phyloP scores from a whole-genome alignment of 2,329 filamentous ascomycete genomes.

The Trichothecium sympodiale region DNA sequence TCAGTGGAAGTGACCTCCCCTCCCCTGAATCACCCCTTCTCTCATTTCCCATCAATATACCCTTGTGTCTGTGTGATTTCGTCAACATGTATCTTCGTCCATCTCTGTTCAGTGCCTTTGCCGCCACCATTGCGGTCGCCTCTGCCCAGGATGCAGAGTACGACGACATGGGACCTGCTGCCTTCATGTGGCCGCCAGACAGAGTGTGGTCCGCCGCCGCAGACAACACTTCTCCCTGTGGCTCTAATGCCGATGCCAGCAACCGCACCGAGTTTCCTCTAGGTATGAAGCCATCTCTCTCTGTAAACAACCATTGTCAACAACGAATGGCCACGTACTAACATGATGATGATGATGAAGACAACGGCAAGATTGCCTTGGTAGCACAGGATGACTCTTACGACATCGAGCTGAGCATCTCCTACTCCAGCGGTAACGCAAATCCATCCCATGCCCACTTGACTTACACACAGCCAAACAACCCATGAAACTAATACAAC shows the following conservation, averaged over 20 bases:
- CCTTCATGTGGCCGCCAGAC: conserved; percentile 50
- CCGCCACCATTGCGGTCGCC: neutral
- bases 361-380: conserved; percentile 41
- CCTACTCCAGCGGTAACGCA: conserved; percentile 34
- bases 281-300: conserved; percentile 19
- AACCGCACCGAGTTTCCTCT: conserved; percentile 48
- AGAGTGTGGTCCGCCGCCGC: conserved; percentile 40
- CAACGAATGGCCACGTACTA: too few species aligned
- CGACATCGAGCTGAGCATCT: conserved; percentile 40
- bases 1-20: too few species aligned
- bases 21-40: too few species aligned
- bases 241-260: conserved; percentile 29
- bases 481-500: too few species aligned
- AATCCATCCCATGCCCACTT: neutral
- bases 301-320: too few species aligned
- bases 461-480: neutral
- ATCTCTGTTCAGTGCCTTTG: neutral
- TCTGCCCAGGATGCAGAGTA: conserved; percentile 1
- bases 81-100: too few species aligned
- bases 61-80: too few species aligned
- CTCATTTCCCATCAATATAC: too few species aligned
- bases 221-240: conserved; percentile 48
- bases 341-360: conserved; percentile 18
- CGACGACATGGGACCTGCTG: conserved; percentile 39
- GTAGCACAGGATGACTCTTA: conserved; percentile 47